Evolutionary conservation across 2,329 filamentous ascomycete species (phyloP).

Genomic region (Colletotrichum sp.): DNA sequence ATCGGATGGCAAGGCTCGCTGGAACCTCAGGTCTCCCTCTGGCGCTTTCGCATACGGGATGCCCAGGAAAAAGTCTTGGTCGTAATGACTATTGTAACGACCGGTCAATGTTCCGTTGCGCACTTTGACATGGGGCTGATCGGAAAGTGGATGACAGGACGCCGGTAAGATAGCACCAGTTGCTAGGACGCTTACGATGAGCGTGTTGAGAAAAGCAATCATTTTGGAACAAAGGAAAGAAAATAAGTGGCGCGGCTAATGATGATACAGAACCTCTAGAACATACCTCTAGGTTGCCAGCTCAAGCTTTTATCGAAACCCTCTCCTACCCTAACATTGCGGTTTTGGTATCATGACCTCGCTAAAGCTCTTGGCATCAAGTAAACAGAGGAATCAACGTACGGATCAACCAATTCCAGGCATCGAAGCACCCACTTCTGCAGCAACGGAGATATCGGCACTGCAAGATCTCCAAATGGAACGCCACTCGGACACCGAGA

Average conservation of each 20-base stretch:
- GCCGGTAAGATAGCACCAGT: neutral
- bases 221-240: neutral
- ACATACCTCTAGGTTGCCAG: neutral
- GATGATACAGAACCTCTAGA: fast-evolving
- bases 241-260: neutral
- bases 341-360: neutral
- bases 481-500: neutral
- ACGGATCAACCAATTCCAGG: neutral
- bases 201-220: neutral
- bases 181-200: neutral
- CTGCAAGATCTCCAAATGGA: neutral
- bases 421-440: neutral
- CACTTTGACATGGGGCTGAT: neutral
- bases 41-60: slow-evolving; percentile 51
- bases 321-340: neutral
- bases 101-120: neutral
- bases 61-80: slow-evolving; percentile 46
- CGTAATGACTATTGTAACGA: neutral
- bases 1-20: slow-evolving; percentile 37
- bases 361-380: neutral
- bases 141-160: neutral
- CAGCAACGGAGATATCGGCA: neutral
- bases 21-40: neutral
- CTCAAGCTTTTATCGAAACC: neutral
- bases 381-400: neutral